Conservation (phyloP, 306 rosid species). For the Ceratonia siliqua region DNA sequence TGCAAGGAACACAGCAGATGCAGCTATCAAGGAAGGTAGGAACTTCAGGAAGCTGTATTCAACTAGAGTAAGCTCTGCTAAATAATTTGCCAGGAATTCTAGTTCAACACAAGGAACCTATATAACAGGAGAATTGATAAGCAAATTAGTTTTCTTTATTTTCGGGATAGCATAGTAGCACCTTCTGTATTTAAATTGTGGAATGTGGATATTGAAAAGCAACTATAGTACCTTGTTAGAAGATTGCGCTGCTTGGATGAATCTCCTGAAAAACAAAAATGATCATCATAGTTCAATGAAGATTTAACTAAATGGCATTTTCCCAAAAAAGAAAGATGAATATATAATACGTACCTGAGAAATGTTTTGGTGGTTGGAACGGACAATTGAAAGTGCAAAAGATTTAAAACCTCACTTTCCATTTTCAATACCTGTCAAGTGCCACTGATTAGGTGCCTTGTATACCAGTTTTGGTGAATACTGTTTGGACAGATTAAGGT, state of each 20-base stretch:
- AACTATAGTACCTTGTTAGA: constrained; percentile 56
- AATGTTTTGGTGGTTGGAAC: constrained; percentile 86
- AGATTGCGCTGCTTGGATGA: constrained; percentile 72
- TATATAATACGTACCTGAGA: constrained; percentile 60
- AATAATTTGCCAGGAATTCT: constrained; percentile 74
- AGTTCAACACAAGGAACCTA: constrained; percentile 63
- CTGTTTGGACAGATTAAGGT: constrained; percentile 3
- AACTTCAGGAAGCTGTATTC: constrained; percentile 70
- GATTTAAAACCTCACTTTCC: constrained; percentile 76
- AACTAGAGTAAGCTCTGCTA: constrained; percentile 75
- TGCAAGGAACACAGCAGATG: constrained; percentile 88
- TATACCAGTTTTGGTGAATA: constrained; percentile 11
- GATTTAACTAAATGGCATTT: not conserved
- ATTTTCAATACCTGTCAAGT: constrained; percentile 63
- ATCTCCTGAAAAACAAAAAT: constrained; percentile 64
- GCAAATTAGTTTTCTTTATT: not conserved
- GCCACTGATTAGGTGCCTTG: constrained; percentile 15
- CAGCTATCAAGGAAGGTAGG: constrained; percentile 80
- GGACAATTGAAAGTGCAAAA: constrained; percentile 69
- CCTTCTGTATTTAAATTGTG: not conserved
- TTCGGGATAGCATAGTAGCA: not conserved
- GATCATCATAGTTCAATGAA: not conserved
- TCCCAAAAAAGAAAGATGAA: not conserved
- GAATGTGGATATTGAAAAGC: not conserved
- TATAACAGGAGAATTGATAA: not conserved